Percentiles rank a stretch among this genome's conserved stretches.
Evolutionary conservation across 1,139 yeast genomes (phyloP).

Genomic region (Fermentozyma sake): DNA sequence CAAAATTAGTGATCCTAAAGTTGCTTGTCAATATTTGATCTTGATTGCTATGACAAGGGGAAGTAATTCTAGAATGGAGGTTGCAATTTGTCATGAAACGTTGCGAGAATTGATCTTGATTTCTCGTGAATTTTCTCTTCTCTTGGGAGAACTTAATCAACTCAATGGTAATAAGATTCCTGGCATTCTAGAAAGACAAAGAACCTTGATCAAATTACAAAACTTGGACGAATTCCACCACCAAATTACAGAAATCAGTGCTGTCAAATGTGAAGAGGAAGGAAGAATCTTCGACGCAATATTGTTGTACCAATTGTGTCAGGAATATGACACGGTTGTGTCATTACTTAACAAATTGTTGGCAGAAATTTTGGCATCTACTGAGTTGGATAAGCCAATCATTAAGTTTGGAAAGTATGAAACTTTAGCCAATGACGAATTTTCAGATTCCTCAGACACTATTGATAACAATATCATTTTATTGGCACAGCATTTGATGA

Average conservation of each 20-base stretch:
- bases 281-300: constrained; percentile 88
- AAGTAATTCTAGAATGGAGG: constrained; percentile 38
- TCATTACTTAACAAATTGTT: constrained; percentile 68
- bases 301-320: constrained; percentile 79
- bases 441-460: constrained; percentile 17
- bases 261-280: constrained; percentile 84
- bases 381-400: constrained; percentile 67
- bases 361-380: constrained; percentile 73
- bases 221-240: constrained; percentile 45
- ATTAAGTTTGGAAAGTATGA: constrained; percentile 33
- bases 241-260: constrained; percentile 79
- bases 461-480: constrained; percentile 47
- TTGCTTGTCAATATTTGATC: constrained; percentile 83
- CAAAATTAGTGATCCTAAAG: constrained; percentile 80
- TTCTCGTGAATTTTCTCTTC: constrained; percentile 76
- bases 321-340: constrained; percentile 85
- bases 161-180: constrained; percentile 71
- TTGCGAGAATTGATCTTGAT: constrained; percentile 80
- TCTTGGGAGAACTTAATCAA: constrained; percentile 72
- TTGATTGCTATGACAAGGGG: constrained; percentile 57
- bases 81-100: constrained; percentile 69
- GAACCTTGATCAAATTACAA: constrained; percentile 58
- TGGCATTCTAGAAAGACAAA: constrained; percentile 80
- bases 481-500: constrained; percentile 55
- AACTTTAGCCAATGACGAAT: constrained; percentile 16